These are phyloP conservation scores for Ceratobasidium papillatum DNA, from an alignment of 1,284 basidiomycete genomes.

Conservation along the genomic window DNA sequence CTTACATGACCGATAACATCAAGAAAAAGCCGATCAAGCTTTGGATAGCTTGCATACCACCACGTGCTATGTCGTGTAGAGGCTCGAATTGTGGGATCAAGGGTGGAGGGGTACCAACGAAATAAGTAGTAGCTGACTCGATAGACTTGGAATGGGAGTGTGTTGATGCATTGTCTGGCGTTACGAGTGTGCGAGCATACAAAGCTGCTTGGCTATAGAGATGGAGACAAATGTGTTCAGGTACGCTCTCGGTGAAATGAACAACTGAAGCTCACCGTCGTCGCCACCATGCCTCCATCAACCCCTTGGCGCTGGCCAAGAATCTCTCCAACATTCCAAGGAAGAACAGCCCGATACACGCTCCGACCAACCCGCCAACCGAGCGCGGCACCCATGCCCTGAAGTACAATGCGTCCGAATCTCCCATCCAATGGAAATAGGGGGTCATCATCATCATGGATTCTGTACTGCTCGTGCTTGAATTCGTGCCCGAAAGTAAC, in stretches of 20 bases:
- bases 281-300: slow-evolving; percentile 44
- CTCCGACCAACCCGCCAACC: slow-evolving; percentile 72
- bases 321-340: slow-evolving; percentile 68
- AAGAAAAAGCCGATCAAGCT: slow-evolving; percentile 65
- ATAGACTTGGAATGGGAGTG: slow-evolving; percentile 38
- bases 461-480: neutral
- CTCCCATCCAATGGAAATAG: slow-evolving; percentile 68
- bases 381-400: slow-evolving; percentile 71
- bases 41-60: slow-evolving; percentile 65
- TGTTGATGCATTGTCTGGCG: slow-evolving; percentile 30
- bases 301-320: slow-evolving; percentile 37
- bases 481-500: neutral
- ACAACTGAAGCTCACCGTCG: slow-evolving; percentile 34
- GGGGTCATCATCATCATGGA: slow-evolving; percentile 59
- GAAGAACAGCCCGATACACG: slow-evolving; percentile 72
- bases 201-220: neutral
- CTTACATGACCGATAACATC: slow-evolving; percentile 79
- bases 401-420: slow-evolving; percentile 72
- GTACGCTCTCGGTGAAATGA: too few relatives aligned
- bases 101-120: slow-evolving; percentile 9
- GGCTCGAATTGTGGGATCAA: slow-evolving; percentile 62
- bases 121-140: neutral
- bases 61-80: slow-evolving; percentile 69
- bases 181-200: slow-evolving; percentile 8
- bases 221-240: too few relatives aligned